phyloP scores from a whole-genome alignment of 352 stramenopile species.

The Phytophthora capsici region DNA sequence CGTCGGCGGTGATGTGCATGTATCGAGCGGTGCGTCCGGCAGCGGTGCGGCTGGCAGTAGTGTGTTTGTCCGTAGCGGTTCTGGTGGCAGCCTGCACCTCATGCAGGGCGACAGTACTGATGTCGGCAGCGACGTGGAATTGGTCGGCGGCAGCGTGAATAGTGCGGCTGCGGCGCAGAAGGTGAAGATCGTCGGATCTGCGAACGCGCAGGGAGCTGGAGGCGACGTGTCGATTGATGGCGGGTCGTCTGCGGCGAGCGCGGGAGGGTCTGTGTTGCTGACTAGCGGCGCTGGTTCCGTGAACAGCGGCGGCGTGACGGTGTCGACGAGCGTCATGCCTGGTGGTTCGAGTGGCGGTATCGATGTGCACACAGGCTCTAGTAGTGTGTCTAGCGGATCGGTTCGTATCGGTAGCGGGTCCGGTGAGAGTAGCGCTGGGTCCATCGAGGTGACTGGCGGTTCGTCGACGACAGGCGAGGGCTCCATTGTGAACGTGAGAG shows the following conservation, averaged over 20 bases:
- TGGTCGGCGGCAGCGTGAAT: slow-evolving; percentile 22
- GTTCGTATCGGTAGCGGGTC: slow-evolving; percentile 26
- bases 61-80: slow-evolving; percentile 28
- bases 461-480: slow-evolving; percentile 29
- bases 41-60: slow-evolving; percentile 16
- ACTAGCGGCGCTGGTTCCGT: slow-evolving; percentile 24
- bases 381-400: slow-evolving; percentile 26
- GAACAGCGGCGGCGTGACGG: slow-evolving; percentile 22
- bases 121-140: slow-evolving; percentile 34
- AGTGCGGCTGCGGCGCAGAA: slow-evolving; percentile 24
- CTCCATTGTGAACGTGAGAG: slow-evolving; percentile 24
- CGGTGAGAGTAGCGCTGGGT: slow-evolving; percentile 28
- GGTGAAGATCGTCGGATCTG: slow-evolving; percentile 30
- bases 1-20: slow-evolving; percentile 30
- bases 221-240: slow-evolving; percentile 36
- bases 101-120: slow-evolving; percentile 27
- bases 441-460: slow-evolving; percentile 33
- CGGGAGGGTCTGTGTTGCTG: slow-evolving; percentile 25
- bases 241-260: slow-evolving; percentile 24
- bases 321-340: slow-evolving; percentile 23
- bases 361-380: slow-evolving; percentile 22
- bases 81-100: slow-evolving; percentile 28
- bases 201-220: slow-evolving; percentile 28
- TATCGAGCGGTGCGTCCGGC: slow-evolving; percentile 28
- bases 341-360: slow-evolving; percentile 24